A percentile compares a stretch with the other conserved stretches of the same genome.
phyloP scores from a whole-genome alignment of 495 filamentous ascomycete genomes.

The Tuber brumale region DNA sequence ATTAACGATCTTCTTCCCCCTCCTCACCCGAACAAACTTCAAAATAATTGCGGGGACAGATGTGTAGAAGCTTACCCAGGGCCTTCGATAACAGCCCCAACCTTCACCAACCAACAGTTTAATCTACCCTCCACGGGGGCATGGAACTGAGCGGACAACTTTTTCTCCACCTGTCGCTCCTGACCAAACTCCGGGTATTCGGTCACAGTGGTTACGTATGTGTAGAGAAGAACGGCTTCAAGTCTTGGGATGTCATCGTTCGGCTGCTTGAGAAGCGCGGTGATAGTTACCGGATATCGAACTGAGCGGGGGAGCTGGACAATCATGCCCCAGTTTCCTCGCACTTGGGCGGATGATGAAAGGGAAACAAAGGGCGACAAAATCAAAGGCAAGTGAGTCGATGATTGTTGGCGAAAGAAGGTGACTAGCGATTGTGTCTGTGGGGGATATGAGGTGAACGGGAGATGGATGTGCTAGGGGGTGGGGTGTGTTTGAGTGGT shows the following conservation, averaged over 20 bases:
- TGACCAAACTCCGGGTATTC: constrained; percentile 67
- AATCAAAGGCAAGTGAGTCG: background rate
- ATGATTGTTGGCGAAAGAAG: background rate
- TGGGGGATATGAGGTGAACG: background rate
- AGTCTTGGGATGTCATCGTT: constrained; percentile 68
- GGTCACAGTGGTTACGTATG: constrained; percentile 66
- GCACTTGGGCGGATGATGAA: background rate
- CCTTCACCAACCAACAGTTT: constrained; percentile 63
- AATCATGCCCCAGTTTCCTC: constrained; percentile 35
- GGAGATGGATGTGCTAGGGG: background rate
- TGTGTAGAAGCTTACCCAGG: constrained; percentile 41
- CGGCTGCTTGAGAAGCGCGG: constrained; percentile 67
- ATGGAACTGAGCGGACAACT: constrained; percentile 69
- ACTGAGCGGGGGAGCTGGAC: constrained; percentile 46
- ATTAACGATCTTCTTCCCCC: constrained; percentile 1
- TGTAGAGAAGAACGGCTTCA: constrained; percentile 74
- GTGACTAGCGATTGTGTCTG: background rate
- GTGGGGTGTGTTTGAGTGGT: background rate
- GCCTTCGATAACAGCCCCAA: constrained; percentile 61
- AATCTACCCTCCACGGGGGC: constrained; percentile 74
- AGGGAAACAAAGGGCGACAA: constrained; percentile 4
- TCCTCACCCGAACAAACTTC: constrained; percentile 12
- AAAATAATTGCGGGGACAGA: background rate
- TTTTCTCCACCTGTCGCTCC: constrained; percentile 60
- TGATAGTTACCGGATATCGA: constrained; percentile 93